Base-by-base conservation (phyloP, 768 basidiomycete species). In the Mycena kentingensis region DNA sequence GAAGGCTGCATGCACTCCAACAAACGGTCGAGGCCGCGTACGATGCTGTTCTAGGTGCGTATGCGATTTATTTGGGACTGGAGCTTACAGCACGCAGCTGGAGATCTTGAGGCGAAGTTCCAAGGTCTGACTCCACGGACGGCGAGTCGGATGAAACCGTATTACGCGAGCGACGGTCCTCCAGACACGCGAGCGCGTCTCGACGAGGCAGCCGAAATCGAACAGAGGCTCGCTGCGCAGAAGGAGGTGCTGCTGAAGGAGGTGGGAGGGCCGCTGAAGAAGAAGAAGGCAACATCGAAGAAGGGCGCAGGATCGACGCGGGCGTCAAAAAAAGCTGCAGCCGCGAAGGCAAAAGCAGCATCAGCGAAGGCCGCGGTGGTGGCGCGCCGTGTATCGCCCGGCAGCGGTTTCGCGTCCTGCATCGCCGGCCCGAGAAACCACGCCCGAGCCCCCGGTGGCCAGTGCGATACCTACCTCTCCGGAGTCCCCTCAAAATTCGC, bases 181-280 rank as follows among this genome's bases (percentile, higher is more conserved):
- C 52, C 52, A 0, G 46, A 54, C n/a, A 54, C 52, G 5, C 52
- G 52, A 1, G 39, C 31, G 11, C 52, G 46, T 8, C 38, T 54
- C n/a, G 46, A 32, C 7, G 45, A 21, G 4, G 21, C 47, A 4
- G 26, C 18, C 11, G 36, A 37, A n/a, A n/a, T n/a, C n/a, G n/a
- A n/a, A n/a, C n/a, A n/a, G n/a, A n/a, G n/a, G n/a, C n/a, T n/a
- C n/a, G n/a, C n/a, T n/a, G n/a, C n/a, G 18, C 11, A 7, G 12
- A 18, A 37, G 18, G 36, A 7, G 19, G 18, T 6, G 18, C 36
- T 37, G 12, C 7, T 11, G 7, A 10, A 37, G 36, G 12, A 16
- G 8, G 10, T 32, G 8, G 31, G 31, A 8, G 31, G 8, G 8
- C 31, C 16, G 10, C 8, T 32, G 31, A 8, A 16, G n/a, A n/a